Base-by-base conservation (phyloP, 2,329 filamentous ascomycete genomes). In the Myriangium duriaei region DNA sequence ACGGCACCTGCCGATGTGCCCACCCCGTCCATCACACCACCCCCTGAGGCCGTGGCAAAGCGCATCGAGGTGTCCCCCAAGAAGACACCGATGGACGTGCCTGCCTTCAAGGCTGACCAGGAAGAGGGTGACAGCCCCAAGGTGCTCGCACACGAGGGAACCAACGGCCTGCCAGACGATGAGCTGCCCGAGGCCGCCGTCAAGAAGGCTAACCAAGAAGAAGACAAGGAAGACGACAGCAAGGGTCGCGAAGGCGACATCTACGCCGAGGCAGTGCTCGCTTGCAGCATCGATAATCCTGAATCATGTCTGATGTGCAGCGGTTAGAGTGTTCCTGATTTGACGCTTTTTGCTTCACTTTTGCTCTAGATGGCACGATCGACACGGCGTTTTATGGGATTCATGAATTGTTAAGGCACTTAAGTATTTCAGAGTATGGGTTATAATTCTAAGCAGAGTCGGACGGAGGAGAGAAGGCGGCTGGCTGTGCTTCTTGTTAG, bases 241-340 rank as follows among this genome's bases (percentile, higher is more conserved):
- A 74, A 79, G 47, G 77, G 80, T 48, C 74, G 82, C 9, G 87
- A 95, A 60, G 76, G 75, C 35, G 88, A 98, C 57, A 98, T 98
- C 51, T 98, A 94, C 62, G 88, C 88, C 1, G 83, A 96, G 50
- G 84, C 87, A 42, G 87, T 83, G 11, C 68, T 98, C 57, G 76
- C 79, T 52, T 98, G 91, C 70, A 95, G 87, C 65, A 96, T 98
- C 60, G 87, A 96, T 58, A 95, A 96, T 68, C 85, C 81, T 50
- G 91, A 98, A 59, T 72, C 80, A 33, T 98, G 91, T 59, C 59
- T 94, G 47, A 96, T 98, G 91, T 98, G 91, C 77, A 92, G 84
- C 63, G 88, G 87, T 68, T 96, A 73, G 37, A 17, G 17, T 21
- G 30, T 15, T 10, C 13, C 32, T 13, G 30, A 24, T 21, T 16